Base-by-base conservation (phyloP, 495 filamentous ascomycete genomes). In the Rusavskia elegans region DNA sequence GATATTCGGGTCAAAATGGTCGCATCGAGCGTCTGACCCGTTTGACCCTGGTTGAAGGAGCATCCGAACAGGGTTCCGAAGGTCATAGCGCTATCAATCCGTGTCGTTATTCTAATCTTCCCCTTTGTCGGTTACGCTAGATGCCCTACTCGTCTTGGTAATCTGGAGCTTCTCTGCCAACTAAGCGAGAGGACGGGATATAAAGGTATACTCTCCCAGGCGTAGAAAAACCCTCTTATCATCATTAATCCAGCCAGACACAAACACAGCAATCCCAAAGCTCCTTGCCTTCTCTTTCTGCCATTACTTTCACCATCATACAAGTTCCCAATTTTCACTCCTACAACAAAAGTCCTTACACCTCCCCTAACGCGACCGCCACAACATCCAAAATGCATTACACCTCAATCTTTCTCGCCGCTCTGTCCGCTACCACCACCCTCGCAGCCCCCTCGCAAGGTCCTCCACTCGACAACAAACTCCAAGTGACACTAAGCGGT, bases 351-450 rank as follows among this genome's bases (percentile, higher is more conserved):
- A 48, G 16, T 30, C 1, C 23, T 29, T 5, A n/a, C 20, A 21
- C 10, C 5, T 2, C 23, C 19, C 2, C 23, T 16, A 27, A 27
- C 25, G 25, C 25, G 25, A 4, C 21, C 23, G 7, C 4, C 21
- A 17, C 23, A 30, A 7, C 30, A 49, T 20, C 30, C 45, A 53
- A 53, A 3, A 53, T 53, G 45, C 52, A 53, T 36, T 53, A 51
- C 45, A 50, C 52, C 13, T 17, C 29, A 3, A 7, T 53, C 44
- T 23, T 53, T 25, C 21, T 53, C 25, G 30, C 45, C 32, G n/a
- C 35, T 53, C 52, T 53, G 23, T 45, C 52, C 17, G 52, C 52
- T 21, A 20, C 52, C 29, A 39, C 16, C 52, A 49, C 52, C 42
- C 40, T 53, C 32, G 52, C 52, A 17, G 52, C 52, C 27, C 52